Conservation (phyloP, 2,329 filamentous ascomycete species). For the Orbilia javanica region DNA sequence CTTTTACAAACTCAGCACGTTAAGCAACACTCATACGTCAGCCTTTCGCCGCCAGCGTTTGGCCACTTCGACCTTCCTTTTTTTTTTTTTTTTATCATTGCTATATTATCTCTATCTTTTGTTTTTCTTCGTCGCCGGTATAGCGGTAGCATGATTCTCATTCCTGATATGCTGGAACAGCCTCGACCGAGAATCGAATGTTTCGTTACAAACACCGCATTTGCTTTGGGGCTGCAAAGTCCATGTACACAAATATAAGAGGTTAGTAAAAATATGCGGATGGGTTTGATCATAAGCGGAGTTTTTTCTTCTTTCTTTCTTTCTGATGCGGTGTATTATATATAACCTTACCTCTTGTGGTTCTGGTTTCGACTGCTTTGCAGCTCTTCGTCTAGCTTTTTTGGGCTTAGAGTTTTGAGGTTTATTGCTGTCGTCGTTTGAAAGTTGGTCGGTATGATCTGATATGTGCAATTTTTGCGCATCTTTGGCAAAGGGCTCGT, state of each 20-base stretch:
- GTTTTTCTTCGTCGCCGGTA: conserved; percentile 59
- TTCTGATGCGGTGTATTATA: neutral
- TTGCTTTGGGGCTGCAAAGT: conserved; percentile 63
- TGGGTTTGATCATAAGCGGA: neutral
- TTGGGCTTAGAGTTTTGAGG: conserved; percentile 26
- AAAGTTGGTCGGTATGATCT: conserved; percentile 3
- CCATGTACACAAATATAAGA: neutral
- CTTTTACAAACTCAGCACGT: too few relatives aligned
- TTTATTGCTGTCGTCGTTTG: conserved; percentile 22
- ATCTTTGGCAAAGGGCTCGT: conserved; percentile 33
- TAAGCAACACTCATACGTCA: neutral
- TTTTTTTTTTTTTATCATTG: neutral
- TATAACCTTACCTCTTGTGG: conserved; percentile 34
- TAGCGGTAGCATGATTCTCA: conserved; percentile 73
- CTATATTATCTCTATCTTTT: conserved; percentile 25
- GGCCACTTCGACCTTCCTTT: neutral
- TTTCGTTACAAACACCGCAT: conserved; percentile 68
- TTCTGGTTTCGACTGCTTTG: conserved; percentile 34
- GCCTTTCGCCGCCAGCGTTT: neutral
- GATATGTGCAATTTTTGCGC: conserved; percentile 19
- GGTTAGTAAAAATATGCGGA: neutral
- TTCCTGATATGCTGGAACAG: conserved; percentile 80
- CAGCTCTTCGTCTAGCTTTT: conserved; percentile 42
- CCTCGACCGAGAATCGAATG: conserved; percentile 74
- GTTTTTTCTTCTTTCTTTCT: conserved; percentile 1